Conservation (phyloP, 1,284 basidiomycete genomes). For the Tylopilus orsonianus region DNA sequence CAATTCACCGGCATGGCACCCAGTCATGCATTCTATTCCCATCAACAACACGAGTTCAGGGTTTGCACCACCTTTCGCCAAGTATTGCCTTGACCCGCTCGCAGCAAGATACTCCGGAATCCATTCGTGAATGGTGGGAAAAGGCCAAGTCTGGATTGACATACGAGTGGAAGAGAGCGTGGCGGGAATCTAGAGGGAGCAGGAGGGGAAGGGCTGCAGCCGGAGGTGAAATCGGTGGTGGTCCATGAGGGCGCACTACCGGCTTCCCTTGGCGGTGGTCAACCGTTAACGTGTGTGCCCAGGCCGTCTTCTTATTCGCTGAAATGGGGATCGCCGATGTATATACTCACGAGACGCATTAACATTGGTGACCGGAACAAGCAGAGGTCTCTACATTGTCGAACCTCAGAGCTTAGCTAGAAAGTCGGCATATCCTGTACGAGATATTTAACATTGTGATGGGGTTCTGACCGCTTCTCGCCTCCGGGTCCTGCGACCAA, state of each 20-base stretch:
- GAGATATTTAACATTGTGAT: no score
- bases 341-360: no score
- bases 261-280: neutral
- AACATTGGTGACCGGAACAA: no score
- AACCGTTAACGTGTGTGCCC: neutral
- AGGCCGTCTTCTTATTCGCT: no score
- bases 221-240: slow-evolving; percentile 38
- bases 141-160: slow-evolving; percentile 68
- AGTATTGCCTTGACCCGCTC: slow-evolving; percentile 43
- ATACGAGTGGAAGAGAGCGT: slow-evolving; percentile 75
- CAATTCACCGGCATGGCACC: slow-evolving; percentile 2
- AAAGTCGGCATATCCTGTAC: no score
- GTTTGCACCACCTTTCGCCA: slow-evolving; percentile 37
- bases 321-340: no score
- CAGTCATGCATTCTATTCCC: slow-evolving; percentile 17
- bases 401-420: no score
- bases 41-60: slow-evolving; percentile 40
- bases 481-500: no score
- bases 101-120: slow-evolving; percentile 54
- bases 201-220: slow-evolving; percentile 58
- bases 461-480: no score
- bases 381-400: no score
- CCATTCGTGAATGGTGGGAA: slow-evolving; percentile 71
- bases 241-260: slow-evolving; percentile 5
- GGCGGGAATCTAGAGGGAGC: slow-evolving; percentile 75